phyloP scores from a whole-genome alignment of 495 filamentous ascomycete species.

The Massariosphaeria phaeospora region DNA sequence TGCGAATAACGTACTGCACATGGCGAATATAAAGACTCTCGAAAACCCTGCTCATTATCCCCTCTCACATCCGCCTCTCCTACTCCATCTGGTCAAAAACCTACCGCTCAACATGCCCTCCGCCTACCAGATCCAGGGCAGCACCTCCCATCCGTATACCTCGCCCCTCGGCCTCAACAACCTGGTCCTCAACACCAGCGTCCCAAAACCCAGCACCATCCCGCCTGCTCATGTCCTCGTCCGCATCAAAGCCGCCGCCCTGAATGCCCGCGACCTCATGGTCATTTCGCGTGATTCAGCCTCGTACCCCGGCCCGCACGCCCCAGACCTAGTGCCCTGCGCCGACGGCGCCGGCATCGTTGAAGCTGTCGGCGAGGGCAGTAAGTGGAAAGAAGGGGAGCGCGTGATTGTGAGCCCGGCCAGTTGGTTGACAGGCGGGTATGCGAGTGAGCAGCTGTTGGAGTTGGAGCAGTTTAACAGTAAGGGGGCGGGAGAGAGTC shows the following conservation, averaged over 20 bases:
- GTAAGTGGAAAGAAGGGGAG: constrained; percentile 19
- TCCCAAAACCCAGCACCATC: constrained; percentile 20
- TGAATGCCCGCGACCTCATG: constrained; percentile 24
- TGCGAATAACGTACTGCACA: no score
- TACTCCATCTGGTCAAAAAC: no score
- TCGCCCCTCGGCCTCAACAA: constrained; percentile 9
- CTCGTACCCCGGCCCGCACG: constrained; percentile 16
- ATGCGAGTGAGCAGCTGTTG: neutral
- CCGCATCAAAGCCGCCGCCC: constrained; percentile 19
- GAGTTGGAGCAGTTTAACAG: neutral
- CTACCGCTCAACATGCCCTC: constrained; percentile 15
- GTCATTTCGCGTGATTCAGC: neutral
- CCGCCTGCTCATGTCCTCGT: constrained; percentile 16
- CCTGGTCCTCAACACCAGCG: constrained; percentile 13
- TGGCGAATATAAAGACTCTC: no score
- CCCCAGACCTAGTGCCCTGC: constrained; percentile 10
- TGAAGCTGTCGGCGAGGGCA: constrained; percentile 12
- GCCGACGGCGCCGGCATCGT: constrained; percentile 18
- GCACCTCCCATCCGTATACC: constrained; percentile 2
- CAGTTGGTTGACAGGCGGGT: neutral
- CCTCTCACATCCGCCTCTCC: no score
- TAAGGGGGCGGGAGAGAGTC: neutral
- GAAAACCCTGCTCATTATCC: no score
- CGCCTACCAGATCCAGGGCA: constrained; percentile 16
- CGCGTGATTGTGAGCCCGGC: constrained; percentile 1